These are phyloP conservation scores for Venturiaceae sp. DNA, from an alignment of 2,329 filamentous ascomycete species.

Conservation along the genomic window DNA sequence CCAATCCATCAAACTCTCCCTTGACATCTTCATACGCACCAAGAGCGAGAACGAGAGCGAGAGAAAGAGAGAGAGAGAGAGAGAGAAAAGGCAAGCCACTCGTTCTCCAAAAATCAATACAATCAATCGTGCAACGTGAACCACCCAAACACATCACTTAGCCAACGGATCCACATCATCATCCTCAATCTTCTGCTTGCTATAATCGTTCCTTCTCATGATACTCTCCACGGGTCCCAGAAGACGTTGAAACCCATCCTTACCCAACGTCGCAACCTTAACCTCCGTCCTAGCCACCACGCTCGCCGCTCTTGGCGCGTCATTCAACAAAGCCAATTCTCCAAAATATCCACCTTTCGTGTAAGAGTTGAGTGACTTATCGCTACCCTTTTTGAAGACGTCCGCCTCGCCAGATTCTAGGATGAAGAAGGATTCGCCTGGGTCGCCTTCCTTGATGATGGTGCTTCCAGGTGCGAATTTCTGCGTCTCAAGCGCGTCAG, in stretches of 20 bases:
- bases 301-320: constrained; percentile 84
- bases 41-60: not conserved
- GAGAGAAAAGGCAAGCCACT: not conserved
- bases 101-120: not conserved
- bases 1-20: not conserved
- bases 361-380: constrained; percentile 68
- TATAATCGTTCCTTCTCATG: constrained; percentile 63
- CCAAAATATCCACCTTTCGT: constrained; percentile 94
- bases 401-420: constrained; percentile 81
- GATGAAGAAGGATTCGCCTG: constrained; percentile 84
- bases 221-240: constrained; percentile 90
- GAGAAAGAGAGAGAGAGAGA: not conserved
- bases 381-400: constrained; percentile 61
- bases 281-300: constrained; percentile 76
- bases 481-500: constrained; percentile 85
- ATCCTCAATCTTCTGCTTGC: constrained; percentile 3
- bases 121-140: too few relatives aligned
- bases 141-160: not conserved
- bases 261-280: constrained; percentile 86
- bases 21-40: not conserved
- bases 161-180: constrained; percentile 6
- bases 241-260: constrained; percentile 88
- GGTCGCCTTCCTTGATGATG: constrained; percentile 88
- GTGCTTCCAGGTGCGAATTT: constrained; percentile 71
- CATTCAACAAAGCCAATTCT: constrained; percentile 85